Conservation (phyloP, 305 asterid genomes). For the Fraxinus sp. region DNA sequence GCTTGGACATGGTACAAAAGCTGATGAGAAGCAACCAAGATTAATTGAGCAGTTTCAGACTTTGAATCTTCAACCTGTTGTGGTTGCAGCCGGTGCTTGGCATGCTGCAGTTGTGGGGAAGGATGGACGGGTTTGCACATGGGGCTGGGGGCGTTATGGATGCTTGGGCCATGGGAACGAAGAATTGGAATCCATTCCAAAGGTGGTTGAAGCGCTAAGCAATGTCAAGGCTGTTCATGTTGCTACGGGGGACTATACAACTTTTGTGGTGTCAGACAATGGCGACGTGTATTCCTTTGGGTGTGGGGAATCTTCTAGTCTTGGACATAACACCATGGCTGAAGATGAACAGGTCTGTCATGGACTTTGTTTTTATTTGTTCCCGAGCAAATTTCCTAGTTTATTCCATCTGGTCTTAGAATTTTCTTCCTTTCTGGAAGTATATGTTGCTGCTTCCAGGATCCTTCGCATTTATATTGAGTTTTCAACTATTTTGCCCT, state of each 20-base stretch:
- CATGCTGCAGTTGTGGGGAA: constrained; percentile 92
- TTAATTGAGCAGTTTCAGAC: constrained; percentile 63
- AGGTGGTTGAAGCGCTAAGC: constrained; percentile 74
- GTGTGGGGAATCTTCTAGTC: constrained; percentile 73
- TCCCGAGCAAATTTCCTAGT: neutral
- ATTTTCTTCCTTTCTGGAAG: neutral
- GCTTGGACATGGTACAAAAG: constrained; percentile 74
- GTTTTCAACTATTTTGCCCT: neutral
- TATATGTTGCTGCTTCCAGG: neutral
- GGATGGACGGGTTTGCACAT: constrained; percentile 91
- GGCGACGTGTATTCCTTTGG: constrained; percentile 92
- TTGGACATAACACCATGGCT: constrained; percentile 57
- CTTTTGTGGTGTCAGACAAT: constrained; percentile 74
- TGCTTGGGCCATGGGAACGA: constrained; percentile 94
- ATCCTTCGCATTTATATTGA: neutral
- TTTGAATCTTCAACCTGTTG: constrained; percentile 71
- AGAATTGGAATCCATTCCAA: constrained; percentile 70
- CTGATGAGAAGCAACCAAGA: constrained; percentile 75
- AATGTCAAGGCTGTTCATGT: constrained; percentile 72
- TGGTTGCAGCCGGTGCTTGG: constrained; percentile 91
- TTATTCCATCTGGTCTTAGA: neutral
- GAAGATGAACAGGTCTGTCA: constrained; percentile 55
- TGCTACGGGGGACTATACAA: constrained; percentile 79
- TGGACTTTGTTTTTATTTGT: neutral
- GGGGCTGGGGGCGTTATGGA: constrained; percentile 96